These are phyloP conservation scores for Diaporthe destruens DNA, from an alignment of 2,329 filamentous ascomycete species.

Conservation along the genomic window DNA sequence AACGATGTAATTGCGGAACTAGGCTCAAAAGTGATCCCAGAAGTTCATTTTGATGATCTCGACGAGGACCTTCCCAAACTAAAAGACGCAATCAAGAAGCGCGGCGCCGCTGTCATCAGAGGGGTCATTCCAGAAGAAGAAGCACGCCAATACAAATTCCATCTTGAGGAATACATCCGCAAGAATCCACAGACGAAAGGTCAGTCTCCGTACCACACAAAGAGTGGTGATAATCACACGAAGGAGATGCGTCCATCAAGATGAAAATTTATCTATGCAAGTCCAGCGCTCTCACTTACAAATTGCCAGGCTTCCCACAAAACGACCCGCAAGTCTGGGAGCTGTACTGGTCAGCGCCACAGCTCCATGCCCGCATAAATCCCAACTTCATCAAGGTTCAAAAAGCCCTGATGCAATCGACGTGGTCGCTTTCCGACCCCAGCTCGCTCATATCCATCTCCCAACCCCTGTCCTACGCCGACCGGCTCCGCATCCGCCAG, in stretches of 20 bases:
- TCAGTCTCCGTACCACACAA: not conserved
- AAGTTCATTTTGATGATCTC: conserved; percentile 62
- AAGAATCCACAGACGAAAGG: conserved; percentile 68
- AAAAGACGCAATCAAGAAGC: conserved; percentile 66
- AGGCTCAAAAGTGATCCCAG: conserved; percentile 65
- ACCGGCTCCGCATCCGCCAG: conserved; percentile 77
- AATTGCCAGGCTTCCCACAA: conserved; percentile 69
- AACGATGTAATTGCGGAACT: conserved; percentile 59
- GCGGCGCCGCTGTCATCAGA: conserved; percentile 74
- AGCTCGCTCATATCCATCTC: conserved; percentile 59
- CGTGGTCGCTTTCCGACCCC: conserved; percentile 36
- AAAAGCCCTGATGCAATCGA: conserved; percentile 65
- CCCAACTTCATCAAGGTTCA: conserved; percentile 73
- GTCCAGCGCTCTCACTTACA: not conserved
- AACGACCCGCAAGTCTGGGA: conserved; percentile 79
- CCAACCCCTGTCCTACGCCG: conserved; percentile 76
- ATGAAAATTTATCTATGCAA: too few relatives aligned
- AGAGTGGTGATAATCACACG: not conserved
- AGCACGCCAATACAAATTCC: conserved; percentile 74
- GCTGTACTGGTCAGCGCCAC: conserved; percentile 79
- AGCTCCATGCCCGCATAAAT: conserved; percentile 76
- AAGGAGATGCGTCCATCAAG: too few relatives aligned
- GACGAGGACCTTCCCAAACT: conserved; percentile 53
- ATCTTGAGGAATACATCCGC: conserved; percentile 73
- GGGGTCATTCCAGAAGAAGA: conserved; percentile 74